These are phyloP conservation scores for Scedosporium apiospermum DNA, from an alignment of 2,329 filamentous ascomycete species.

Conservation along the genomic window DNA sequence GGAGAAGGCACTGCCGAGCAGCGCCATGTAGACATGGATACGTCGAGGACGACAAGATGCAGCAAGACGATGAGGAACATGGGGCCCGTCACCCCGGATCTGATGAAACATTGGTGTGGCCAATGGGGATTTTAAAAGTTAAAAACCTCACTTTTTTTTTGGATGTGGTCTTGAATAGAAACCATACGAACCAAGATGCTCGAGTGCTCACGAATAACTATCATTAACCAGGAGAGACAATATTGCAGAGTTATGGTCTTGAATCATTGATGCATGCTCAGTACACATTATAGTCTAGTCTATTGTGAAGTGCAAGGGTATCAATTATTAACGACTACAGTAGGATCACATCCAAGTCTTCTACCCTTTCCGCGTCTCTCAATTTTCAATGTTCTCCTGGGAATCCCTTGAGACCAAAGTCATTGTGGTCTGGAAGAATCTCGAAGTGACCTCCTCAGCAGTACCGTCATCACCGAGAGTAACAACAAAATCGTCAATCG, in stretches of 20 bases:
- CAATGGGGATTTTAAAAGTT: constrained; percentile 31
- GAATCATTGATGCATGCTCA: background rate
- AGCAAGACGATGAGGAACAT: constrained; percentile 33
- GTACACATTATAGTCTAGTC: background rate
- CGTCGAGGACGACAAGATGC: constrained; percentile 24
- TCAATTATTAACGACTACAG: too few relatives aligned
- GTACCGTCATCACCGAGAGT: background rate
- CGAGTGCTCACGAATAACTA: too few relatives aligned
- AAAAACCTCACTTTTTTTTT: too few relatives aligned
- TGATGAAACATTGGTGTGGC: constrained; percentile 38
- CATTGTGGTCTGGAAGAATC: background rate
- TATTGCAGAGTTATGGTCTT: background rate
- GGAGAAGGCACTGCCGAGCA: constrained; percentile 12
- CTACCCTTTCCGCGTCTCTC: background rate
- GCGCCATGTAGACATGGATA: constrained; percentile 26
- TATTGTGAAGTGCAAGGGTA: background rate
- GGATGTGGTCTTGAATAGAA: too few relatives aligned
- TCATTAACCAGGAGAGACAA: too few relatives aligned
- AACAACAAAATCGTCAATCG: constrained; percentile 3
- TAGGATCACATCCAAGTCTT: too few relatives aligned
- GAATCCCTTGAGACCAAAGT: background rate
- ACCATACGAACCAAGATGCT: too few relatives aligned
- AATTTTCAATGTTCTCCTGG: background rate
- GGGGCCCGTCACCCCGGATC: constrained; percentile 27
- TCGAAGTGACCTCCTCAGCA: background rate